These are phyloP conservation scores for Silene noctiflora DNA, from an alignment of 179 eudicot genomes.

Conservation along the genomic window DNA sequence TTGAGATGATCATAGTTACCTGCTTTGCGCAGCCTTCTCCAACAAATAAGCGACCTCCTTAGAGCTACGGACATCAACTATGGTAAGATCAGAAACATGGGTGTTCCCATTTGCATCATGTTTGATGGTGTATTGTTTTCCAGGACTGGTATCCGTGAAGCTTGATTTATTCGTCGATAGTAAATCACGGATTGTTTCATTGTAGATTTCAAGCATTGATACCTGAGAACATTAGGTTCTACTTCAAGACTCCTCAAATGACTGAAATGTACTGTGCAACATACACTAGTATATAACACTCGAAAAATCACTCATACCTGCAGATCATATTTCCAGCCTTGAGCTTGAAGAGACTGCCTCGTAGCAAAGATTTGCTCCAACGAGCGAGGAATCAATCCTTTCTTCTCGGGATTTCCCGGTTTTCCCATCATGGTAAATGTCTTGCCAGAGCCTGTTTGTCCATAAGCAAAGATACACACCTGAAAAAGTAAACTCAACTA, in stretches of 20 bases:
- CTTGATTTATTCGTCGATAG: slow-evolving; percentile 44
- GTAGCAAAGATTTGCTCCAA: slow-evolving; percentile 68
- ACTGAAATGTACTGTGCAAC: not conserved
- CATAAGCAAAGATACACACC: slow-evolving; percentile 85
- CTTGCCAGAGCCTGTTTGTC: slow-evolving; percentile 83
- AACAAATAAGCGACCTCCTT: slow-evolving; percentile 61
- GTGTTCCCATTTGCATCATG: slow-evolving; percentile 74
- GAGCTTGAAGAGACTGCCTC: slow-evolving; percentile 50
- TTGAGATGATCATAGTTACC: slow-evolving; percentile 24
- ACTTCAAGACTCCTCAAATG: not conserved
- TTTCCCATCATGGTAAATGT: slow-evolving; percentile 82
- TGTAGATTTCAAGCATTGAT: slow-evolving; percentile 70
- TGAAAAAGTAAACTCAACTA: slow-evolving; percentile 16
- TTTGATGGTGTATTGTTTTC: slow-evolving; percentile 57
- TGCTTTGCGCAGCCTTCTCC: slow-evolving; percentile 59
- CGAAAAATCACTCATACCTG: slow-evolving; percentile 37
- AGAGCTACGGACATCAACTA: slow-evolving; percentile 66
- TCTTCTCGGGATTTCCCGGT: slow-evolving; percentile 53
- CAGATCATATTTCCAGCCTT: slow-evolving; percentile 75
- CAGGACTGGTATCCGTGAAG: slow-evolving; percentile 20
- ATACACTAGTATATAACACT: not conserved
- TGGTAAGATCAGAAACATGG: slow-evolving; percentile 62
- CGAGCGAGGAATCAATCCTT: slow-evolving; percentile 80
- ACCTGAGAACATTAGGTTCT: slow-evolving; percentile 34
- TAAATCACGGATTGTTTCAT: slow-evolving; percentile 66